Base-by-base conservation (phyloP, 352 stramenopile genomes). In the Lagenidium giganteum region DNA sequence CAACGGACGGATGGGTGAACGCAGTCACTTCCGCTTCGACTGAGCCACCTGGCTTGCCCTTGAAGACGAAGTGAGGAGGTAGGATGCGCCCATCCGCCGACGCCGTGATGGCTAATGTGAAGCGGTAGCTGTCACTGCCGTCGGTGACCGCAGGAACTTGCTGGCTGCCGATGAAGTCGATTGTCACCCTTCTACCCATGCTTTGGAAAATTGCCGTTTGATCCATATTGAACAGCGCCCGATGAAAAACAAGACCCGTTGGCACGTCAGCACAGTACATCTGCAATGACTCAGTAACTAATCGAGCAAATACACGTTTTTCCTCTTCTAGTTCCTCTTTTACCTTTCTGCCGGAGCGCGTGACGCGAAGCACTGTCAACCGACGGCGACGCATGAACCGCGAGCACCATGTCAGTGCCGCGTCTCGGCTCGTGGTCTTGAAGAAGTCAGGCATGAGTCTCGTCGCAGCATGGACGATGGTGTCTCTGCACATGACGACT, bases 61-160 rank as follows among this genome's bases (percentile, higher is more conserved):
- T 46, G 35, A 47, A 57, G 8, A 57, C 38, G 23, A 57, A 57
- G 31, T 57, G 48, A 4, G 48, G 40, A 11, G 34, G 32, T 5
- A 50, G 29, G 13, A 44, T 44, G 17, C 48, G 27, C 7, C 38
- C 38, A 16, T 45, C 27, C 5, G 38, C 38, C 17, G 24, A 35
- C 8, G 25, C 13, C 3, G 48, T 52, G 3, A 53, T 1, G 5
- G 51, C 36, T n/a, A 59, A 20, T 16, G 51, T 53, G 38, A 42
- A 59, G 17, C 51, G 23, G 38, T 59, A 53, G 16, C 42, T 27
- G 14, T 23, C 42, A 6, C 40, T 39, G 2, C 42, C 31, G 4
- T 21, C 29, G 3, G 33, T 16, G 12, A 11, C 35, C n/a, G 16
- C 35, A 16, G 29, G 17, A 5, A 45, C 38, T 16, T 16, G 38